phyloP scores from a whole-genome alignment of 805 yeast species.

The Lipomyces kockii region DNA sequence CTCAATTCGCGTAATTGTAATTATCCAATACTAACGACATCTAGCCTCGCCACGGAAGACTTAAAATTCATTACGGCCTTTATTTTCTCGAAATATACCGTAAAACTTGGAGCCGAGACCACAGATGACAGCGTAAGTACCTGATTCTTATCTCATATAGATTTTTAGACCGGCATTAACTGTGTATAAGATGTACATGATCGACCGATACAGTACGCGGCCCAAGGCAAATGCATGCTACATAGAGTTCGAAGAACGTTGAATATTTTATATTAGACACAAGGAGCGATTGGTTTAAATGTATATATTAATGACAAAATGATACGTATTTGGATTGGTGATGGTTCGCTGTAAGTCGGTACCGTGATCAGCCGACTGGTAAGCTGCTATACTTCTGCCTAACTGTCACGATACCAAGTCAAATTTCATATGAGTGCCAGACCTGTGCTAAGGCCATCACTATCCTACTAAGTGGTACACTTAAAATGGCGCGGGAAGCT shows the following conservation, averaged over 20 bases:
- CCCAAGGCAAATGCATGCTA: constrained; percentile 2
- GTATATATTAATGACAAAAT: not conserved
- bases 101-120: constrained; percentile 5
- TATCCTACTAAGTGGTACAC: too few relatives aligned
- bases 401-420: too few relatives aligned
- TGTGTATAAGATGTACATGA: not conserved
- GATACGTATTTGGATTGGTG: not conserved
- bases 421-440: too few relatives aligned
- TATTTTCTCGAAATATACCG: constrained; percentile 47
- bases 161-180: not conserved
- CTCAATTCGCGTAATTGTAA: not conserved
- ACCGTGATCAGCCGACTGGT: too few relatives aligned
- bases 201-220: not conserved
- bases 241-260: not conserved
- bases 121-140: not conserved
- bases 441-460: too few relatives aligned
- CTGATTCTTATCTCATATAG: not conserved
- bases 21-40: not conserved
- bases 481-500: too few relatives aligned
- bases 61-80: constrained; percentile 62
- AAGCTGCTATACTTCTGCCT: not conserved
- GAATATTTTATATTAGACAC: not conserved
- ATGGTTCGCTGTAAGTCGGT: not conserved
- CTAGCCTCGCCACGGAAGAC: constrained; percentile 57
- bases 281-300: not conserved